Evolutionary conservation across 2,329 filamentous ascomycete species (phyloP).

Genomic region (Diplodia scrobiculata): DNA sequence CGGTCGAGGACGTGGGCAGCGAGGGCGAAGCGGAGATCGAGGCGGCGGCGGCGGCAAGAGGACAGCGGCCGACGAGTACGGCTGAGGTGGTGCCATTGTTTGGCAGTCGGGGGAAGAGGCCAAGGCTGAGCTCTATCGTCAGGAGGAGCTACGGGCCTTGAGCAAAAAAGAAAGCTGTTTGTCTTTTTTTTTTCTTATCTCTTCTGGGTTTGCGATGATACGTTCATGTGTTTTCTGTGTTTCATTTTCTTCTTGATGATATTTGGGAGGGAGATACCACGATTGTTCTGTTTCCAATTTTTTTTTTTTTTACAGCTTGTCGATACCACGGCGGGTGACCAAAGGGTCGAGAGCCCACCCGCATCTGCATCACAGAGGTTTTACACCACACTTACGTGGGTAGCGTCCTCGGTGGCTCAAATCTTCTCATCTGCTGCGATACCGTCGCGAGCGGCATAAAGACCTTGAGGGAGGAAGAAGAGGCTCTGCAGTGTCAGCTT

Average conservation of each 20-base stretch:
- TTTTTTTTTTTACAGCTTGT: background rate
- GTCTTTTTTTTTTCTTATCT: background rate
- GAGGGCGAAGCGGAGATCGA: background rate
- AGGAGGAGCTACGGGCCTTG: conserved; percentile 19
- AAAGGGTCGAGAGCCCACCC: too few species aligned
- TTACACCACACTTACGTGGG: too few species aligned
- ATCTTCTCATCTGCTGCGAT: background rate
- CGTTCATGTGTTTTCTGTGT: background rate
- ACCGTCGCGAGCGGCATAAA: background rate
- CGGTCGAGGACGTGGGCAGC: background rate
- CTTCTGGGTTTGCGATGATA: background rate
- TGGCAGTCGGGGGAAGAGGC: conserved; percentile 4
- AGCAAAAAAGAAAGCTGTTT: background rate
- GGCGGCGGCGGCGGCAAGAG: background rate
- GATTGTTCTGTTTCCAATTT: background rate
- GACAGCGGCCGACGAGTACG: background rate
- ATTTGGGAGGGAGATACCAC: background rate
- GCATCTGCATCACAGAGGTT: too few species aligned
- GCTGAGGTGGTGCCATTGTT: conserved; percentile 4
- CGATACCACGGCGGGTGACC: background rate
- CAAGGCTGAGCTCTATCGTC: background rate
- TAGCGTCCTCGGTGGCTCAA: too few species aligned
- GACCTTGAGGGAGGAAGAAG: background rate
- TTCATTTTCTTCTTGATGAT: background rate
- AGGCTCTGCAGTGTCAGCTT: conserved; percentile 12